Evolutionary conservation across 495 filamentous ascomycete genomes (phyloP), one percentile per base, ranked within the genome.

Genomic region (Bryoglossum gracile): DNA sequence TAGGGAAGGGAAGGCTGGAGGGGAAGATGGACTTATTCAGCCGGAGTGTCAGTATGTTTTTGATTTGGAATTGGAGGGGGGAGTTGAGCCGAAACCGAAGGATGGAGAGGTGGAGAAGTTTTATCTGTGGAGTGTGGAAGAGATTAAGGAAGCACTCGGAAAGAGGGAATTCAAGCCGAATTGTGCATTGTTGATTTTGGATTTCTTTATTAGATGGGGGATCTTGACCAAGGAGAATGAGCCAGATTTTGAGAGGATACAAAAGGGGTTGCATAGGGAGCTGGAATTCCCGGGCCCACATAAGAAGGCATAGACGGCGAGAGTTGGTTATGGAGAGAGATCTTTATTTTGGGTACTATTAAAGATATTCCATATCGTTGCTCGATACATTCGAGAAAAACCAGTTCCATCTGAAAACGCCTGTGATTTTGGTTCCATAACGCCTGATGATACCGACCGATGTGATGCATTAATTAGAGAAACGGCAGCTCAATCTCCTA

Each of bases 21-120:
- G 94, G 2, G 91, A 97, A 62, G 78, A 73, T 6, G 85, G 86
- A n/a, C 69, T 94, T 48, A 67, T 95, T 51, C 94, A 96, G 65
- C 92, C 92, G 0, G 94, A 97, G 65, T 83, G 84, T 56, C 73
- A 99, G 61, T 95, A 89, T 70, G 73, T 95, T 21, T 99, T 88
- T 64, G 92, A 99, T 59, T 65, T 99, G 30, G 85, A 89, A 62
- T 67, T 97, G 33, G 74, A 78, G 8, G 68, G 73, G 6, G 78
- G 78, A 30, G 73, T 89, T 8, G 63, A 76, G 14, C 87, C 84
- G 4, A 72, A 70, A 58, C 89, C 92, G 2, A 76, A 83, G 23
- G 94, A 97, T 57, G 77, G 82, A 36, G 92, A 97, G 69, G 92
- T 96, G 4, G 83, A 89, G 59, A 79, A 79, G 26, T 99, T 99